Evolutionary conservation across 2,329 filamentous ascomycete genomes (phyloP).

Genomic region (Daldinia eschscholtzii): DNA sequence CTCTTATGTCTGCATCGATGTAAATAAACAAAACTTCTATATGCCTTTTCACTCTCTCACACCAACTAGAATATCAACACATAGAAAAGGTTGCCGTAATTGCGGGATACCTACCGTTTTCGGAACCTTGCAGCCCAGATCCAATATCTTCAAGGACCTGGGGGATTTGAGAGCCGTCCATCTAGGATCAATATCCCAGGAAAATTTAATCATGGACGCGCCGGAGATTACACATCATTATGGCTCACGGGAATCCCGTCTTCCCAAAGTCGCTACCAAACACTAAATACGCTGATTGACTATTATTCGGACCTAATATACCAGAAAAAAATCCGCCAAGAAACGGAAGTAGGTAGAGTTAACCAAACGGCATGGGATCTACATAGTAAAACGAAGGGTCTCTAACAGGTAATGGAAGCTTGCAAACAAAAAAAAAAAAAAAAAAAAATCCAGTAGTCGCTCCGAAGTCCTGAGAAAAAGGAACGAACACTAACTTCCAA

Average conservation of each 20-base stretch:
- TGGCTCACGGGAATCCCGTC: constrained; percentile 1
- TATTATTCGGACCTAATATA: background rate
- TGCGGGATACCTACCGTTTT: constrained; percentile 33
- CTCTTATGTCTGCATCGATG: background rate
- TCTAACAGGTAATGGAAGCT: background rate
- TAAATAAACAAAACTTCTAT: constrained; percentile 11
- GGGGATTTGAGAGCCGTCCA: constrained; percentile 20
- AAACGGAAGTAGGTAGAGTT: background rate
- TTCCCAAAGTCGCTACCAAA: background rate
- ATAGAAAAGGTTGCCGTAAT: constrained; percentile 18
- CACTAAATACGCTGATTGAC: background rate
- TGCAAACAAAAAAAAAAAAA: background rate
- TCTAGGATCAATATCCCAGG: constrained; percentile 9
- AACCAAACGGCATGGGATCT: background rate
- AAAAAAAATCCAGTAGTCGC: background rate
- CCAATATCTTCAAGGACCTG: constrained; percentile 26
- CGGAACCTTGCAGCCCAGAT: constrained; percentile 33
- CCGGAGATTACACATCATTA: constrained; percentile 28
- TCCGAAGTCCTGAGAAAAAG: background rate
- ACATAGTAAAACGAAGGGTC: background rate
- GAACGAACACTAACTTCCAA: background rate
- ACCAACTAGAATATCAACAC: constrained; percentile 13
- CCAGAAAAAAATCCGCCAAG: background rate
- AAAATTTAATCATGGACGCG: constrained; percentile 20
- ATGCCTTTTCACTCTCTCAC: constrained; percentile 9